Base-by-base conservation (phyloP, 148 eudicot genomes). In the Amaranthus hypochondriacus region DNA sequence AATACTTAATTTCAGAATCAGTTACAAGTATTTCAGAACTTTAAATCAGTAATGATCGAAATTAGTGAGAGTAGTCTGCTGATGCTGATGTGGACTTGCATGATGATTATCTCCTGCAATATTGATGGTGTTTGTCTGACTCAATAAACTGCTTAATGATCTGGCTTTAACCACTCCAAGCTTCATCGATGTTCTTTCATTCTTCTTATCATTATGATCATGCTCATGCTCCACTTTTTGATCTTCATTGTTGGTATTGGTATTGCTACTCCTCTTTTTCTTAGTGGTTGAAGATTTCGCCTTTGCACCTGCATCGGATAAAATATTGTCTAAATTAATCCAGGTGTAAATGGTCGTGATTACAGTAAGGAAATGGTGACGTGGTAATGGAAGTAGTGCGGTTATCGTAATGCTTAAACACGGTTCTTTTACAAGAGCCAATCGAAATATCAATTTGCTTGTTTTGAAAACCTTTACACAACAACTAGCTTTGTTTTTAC, bases 161-260 rank as follows among this genome's bases (percentile, higher is more conserved):
- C 91, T 78, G 72, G 95, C 90, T 73, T 90, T 92, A 57, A 89
- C 95, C 73, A 79, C 74, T 6, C 93, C 97, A 70, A 91, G 56
- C 80, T 82, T 87, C 62, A 68, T 72, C 75, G 21, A 44, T 50
- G 47, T 64, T 14, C 68, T 65, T 65, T 65, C 69, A 10, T 13
- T 0, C 69, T 65, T 65, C 53, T 47, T 65, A 21, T 65, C 11
- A 7, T 49, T 4, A 18, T 14, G 5, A 5, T 48, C 4, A n/a
- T 6, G 1, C 2, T 2, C 9, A 6, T 46, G 39, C 39, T 28
- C 68, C 67, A 63, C 15, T 46, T n/a, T 14, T 14, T 68, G 39
- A 14, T 12, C 18, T 7, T 9, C 48, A 7, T 62, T 54, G 11
- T 39, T 52, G 1, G 8, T 15, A 28, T 5, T 5, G 14, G 18